Conservation (phyloP, 2,329 filamentous ascomycete genomes). For the Fusarium pseudonygamai region DNA sequence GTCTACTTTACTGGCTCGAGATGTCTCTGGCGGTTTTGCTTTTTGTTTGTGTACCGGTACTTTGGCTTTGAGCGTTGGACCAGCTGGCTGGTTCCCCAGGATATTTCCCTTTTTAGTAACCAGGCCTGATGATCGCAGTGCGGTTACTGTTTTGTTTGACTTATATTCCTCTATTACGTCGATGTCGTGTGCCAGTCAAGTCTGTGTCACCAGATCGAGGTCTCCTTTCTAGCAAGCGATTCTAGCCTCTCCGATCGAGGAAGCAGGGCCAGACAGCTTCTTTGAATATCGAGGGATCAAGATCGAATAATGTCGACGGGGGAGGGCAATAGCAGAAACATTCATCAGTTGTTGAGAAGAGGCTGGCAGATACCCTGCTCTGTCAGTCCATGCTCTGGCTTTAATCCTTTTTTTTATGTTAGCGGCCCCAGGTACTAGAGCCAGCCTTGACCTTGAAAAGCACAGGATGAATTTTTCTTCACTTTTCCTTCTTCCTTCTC, state of each 20-base stretch:
- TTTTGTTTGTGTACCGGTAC: conserved; percentile 20
- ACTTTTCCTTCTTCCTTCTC: conserved; percentile 23
- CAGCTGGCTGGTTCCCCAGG: conserved; percentile 15
- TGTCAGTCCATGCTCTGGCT: neutral
- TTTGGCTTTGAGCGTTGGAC: neutral
- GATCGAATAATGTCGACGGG: neutral
- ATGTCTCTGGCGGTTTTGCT: conserved; percentile 23
- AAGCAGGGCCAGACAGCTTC: neutral
- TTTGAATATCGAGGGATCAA: neutral
- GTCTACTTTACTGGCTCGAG: conserved; percentile 22
- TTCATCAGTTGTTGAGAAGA: neutral
- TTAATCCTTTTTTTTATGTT: neutral
- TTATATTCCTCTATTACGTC: conserved; percentile 3
- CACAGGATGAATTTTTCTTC: conserved; percentile 17
- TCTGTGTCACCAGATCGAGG: conserved; percentile 5
- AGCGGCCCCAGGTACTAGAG: conserved; percentile 3
- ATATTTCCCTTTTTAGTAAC: conserved; percentile 7
- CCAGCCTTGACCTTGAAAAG: conserved; percentile 7
- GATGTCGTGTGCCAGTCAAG: conserved; percentile 13
- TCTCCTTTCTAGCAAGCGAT: conserved; percentile 3
- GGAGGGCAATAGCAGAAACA: neutral
- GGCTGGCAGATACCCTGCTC: conserved; percentile 1
- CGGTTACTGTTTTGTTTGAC: neutral
- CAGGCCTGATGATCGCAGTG: conserved; percentile 3
- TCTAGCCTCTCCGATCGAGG: neutral